Base-by-base conservation (phyloP, 176 grass and related monocot species). In the Avena atlantica region DNA sequence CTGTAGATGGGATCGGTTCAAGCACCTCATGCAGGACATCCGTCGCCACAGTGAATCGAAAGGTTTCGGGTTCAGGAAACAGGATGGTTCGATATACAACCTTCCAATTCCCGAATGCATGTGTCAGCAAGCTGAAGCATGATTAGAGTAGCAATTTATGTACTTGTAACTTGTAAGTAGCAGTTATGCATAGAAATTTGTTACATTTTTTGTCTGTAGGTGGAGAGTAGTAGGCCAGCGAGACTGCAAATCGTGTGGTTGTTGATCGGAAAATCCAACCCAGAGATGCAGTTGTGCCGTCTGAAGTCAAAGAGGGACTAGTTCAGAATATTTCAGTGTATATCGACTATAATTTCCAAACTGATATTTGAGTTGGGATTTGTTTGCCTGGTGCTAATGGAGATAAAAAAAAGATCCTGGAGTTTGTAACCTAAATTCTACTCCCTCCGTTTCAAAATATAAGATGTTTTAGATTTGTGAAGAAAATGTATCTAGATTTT, bases 91-190 rank as follows among this genome's bases (percentile, higher is more conserved):
- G 68, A 83, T 94, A 27, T 98, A 95, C 79, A 92, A 79, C 63
- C 91, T 91, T 47, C 96, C 96, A 2, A 93, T 95, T 88, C 96
- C 96, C 5, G 93, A 95, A 84, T 98, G 96, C 90, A 93, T 95
- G 93, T 95, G 96, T 78, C 79, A 81, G 44, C 81, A 88, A 86
- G 17, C 84, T 58, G 86, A 93, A 83, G 4, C 76, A 83, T 84
- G 80, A 89, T 56, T 64, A 82, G 58, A 52, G 9, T 67, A 57
- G 45, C 76, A 84, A 53, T 76, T 29, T 53, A 53, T 76, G 73
- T 76, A 67, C 27, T 68, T 68, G 14, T 68, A 69, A 79, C 72
- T 20, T 89, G 82, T 87, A 89, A 78, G 50, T 87, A 89, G 85
- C 42, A 81, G 80, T 66, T 70, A 29, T 31, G 49, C 25, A 91